Base-by-base conservation (phyloP, 108 stramenopile species). In the Cyclostephanos invisitatus region DNA sequence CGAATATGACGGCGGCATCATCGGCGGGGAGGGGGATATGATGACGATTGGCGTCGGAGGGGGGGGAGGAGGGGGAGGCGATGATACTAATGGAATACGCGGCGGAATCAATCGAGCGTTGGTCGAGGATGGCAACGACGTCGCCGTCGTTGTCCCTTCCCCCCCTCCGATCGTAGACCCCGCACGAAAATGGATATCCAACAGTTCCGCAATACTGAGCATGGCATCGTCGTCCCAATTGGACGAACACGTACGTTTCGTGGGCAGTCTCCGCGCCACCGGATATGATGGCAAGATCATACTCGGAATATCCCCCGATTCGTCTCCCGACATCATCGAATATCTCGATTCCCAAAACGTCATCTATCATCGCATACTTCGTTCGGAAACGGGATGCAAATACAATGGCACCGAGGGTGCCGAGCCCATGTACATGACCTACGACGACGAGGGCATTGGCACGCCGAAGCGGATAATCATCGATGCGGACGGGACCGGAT, bases 251-350 rank as follows among this genome's bases (percentile, higher is more conserved):
- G 25, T 1, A 66, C 36, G 61, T 35, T 92, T 87, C 66, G 91
- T 92, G 12, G 87, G 89, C n/a, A 81, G 86, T 29, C 63, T 92
- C 4, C 85, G 91, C 10, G 73, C 78, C 35, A 74, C 91, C 3
- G 91, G 91, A 47, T 90, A 76, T 35, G 14, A 71, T 21, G 91
- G 91, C 17, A 72, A 85, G 50, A 89, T 92, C 42, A 88, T 92
- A 27, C 72, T 92, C 11, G 89, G 77, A 17, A 74, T 92, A 9
- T 46, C 71, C 7, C 73, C 72, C 6, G 73, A 86, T 36, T 70
- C 78, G 21, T 29, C 64, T 1, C 1, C 61, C 2, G 72, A 64
- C 17, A 47, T 81, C 5, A 54, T 77, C 21, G 38, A 63, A 10
- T 89, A 88, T 68, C 65, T 92, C 3, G 17, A 24, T 6, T 59